Conservation (phyloP, 2,329 filamentous ascomycete species). For the Fusarium guadeloupense region DNA sequence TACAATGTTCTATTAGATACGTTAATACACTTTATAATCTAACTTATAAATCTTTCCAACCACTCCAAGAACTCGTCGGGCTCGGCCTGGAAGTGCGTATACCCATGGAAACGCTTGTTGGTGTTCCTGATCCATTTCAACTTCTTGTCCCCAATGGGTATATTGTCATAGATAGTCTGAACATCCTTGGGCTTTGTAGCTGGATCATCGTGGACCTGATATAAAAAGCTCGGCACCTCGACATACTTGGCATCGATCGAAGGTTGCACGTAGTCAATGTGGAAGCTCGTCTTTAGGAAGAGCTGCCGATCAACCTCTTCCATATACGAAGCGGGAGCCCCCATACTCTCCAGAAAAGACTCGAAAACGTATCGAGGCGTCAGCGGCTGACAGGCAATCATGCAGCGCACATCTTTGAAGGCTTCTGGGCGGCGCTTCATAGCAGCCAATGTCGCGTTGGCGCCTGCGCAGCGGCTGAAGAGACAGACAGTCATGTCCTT, state of each 20-base stretch:
- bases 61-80: slow-evolving; percentile 29
- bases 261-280: slow-evolving; percentile 6
- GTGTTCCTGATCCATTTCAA: slow-evolving; percentile 25
- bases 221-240: slow-evolving; percentile 22
- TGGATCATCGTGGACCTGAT: slow-evolving; percentile 21
- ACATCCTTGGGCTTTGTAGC: slow-evolving; percentile 21
- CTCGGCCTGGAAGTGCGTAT: slow-evolving; percentile 28
- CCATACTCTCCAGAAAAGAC: slow-evolving; percentile 7
- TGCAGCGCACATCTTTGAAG: slow-evolving; percentile 18
- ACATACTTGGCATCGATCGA: slow-evolving; percentile 17
- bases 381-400: slow-evolving; percentile 24
- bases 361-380: slow-evolving; percentile 3
- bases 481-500: slow-evolving; percentile 19
- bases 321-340: slow-evolving; percentile 14
- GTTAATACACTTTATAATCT: not conserved
- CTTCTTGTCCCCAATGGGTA: slow-evolving; percentile 18
- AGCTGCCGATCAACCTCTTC: slow-evolving; percentile 21
- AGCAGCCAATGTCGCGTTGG: slow-evolving; percentile 16
- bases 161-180: slow-evolving; percentile 29
- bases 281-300: slow-evolving; percentile 31
- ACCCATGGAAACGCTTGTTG: slow-evolving; percentile 18
- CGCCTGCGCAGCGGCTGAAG: slow-evolving; percentile 25
- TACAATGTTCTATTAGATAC: not conserved
- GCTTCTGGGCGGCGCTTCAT: slow-evolving; percentile 16
- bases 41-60: slow-evolving; percentile 20